A percentile compares a stretch with the other conserved stretches of the same genome.
Conservation (phyloP, 2,329 filamentous ascomycete genomes). For the Cordyceps fumosorosea region DNA sequence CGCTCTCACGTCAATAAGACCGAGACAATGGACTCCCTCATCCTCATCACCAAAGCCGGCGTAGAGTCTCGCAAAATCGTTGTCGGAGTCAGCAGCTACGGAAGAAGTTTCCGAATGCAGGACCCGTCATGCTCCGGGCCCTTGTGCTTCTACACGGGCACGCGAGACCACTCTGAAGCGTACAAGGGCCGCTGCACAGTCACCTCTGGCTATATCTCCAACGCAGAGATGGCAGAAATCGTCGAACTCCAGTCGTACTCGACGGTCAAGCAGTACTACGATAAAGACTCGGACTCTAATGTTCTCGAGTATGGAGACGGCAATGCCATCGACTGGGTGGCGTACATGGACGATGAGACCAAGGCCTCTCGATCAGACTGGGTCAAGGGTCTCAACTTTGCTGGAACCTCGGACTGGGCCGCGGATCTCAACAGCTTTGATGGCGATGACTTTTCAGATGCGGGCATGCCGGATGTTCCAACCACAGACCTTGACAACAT, state of each 20-base stretch:
- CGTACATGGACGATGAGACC: slow-evolving; percentile 16
- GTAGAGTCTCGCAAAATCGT: slow-evolving; percentile 23
- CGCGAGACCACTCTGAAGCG: slow-evolving; percentile 16
- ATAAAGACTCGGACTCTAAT: neutral
- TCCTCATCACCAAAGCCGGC: slow-evolving; percentile 30
- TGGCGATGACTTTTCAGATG: neutral
- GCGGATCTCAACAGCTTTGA: slow-evolving; percentile 15
- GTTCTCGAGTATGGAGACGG: neutral
- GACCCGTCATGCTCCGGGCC: slow-evolving; percentile 17
- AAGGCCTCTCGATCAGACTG: slow-evolving; percentile 8
- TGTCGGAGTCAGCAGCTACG: slow-evolving; percentile 27
- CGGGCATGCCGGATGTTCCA: too few species aligned
- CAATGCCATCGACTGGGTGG: slow-evolving; percentile 15
- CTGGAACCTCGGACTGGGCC: slow-evolving; percentile 18
- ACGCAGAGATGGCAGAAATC: slow-evolving; percentile 27
- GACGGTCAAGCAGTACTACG: neutral
- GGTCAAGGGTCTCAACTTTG: slow-evolving; percentile 13
- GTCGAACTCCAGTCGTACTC: slow-evolving; percentile 16
- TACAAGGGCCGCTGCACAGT: slow-evolving; percentile 22
- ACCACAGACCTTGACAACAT: too few species aligned
- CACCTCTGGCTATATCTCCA: slow-evolving; percentile 24
- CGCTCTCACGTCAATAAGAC: slow-evolving; percentile 30
- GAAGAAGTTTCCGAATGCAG: slow-evolving; percentile 24
- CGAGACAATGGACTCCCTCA: slow-evolving; percentile 27
- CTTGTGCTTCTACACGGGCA: slow-evolving; percentile 19